Conservation (phyloP, 2,329 filamentous ascomycete genomes). For the Aspergillus cejpii region DNA sequence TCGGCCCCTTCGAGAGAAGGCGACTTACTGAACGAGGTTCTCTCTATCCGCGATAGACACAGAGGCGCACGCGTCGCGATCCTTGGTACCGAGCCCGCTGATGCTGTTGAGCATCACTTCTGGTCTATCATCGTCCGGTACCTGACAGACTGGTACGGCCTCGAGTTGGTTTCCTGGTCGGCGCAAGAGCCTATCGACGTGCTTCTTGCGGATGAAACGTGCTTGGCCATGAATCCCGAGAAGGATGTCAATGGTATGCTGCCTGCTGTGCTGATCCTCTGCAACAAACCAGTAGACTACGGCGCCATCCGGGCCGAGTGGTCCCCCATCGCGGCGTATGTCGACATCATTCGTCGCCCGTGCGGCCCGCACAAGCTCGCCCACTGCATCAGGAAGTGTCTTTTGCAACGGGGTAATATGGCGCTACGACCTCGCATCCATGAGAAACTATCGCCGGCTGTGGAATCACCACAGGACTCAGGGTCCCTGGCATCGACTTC, state of each 20-base stretch:
- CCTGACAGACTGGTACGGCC: slow-evolving; percentile 34
- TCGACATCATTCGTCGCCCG: slow-evolving; percentile 37
- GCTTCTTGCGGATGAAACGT: slow-evolving; percentile 31
- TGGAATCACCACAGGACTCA: neutral
- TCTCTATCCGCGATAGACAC: slow-evolving; percentile 23
- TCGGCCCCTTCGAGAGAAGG: slow-evolving; percentile 8
- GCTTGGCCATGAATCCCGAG: slow-evolving; percentile 20
- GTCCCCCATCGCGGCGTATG: slow-evolving; percentile 26
- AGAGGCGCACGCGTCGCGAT: slow-evolving; percentile 26
- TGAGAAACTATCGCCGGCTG: neutral
- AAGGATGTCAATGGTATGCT: slow-evolving; percentile 13
- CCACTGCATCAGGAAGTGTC: slow-evolving; percentile 29
- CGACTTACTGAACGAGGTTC: slow-evolving; percentile 20
- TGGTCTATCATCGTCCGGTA: slow-evolving; percentile 29
- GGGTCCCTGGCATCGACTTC: slow-evolving; percentile 2
- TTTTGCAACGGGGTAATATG: slow-evolving; percentile 12
- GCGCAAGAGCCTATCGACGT: slow-evolving; percentile 27
- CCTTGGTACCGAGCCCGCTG: slow-evolving; percentile 21
- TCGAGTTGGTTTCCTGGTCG: slow-evolving; percentile 30
- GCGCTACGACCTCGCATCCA: slow-evolving; percentile 9
- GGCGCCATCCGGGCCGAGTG: slow-evolving; percentile 24
- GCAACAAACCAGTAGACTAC: slow-evolving; percentile 34
- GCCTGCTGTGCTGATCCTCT: slow-evolving; percentile 35
- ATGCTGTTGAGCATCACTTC: slow-evolving; percentile 13
- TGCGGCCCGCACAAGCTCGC: slow-evolving; percentile 40